Base-by-base conservation (phyloP, 371 early-diverging fungal species). In the Sporodiniella umbellata region DNA sequence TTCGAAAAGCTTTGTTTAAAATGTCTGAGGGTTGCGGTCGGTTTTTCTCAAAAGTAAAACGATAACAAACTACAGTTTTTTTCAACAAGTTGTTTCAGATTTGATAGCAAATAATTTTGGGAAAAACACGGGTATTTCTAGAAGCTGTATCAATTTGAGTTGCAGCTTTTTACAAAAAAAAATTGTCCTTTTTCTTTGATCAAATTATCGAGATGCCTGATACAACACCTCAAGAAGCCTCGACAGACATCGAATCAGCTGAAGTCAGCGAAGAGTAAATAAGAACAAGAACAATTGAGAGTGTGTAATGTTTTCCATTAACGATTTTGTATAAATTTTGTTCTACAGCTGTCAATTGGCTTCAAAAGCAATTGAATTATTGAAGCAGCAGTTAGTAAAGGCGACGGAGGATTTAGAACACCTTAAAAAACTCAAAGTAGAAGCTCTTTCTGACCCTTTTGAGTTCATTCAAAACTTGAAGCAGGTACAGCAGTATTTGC, bases 371-470 rank as follows among this genome's bases (percentile, higher is more conserved):
- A 38, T 77, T 7, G 55, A 66, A 25, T 51, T 77, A 5, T 56
- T 77, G 8, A 66, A 57, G 15, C 64, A 58, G 12, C 83, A 83
- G 45, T 53, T 80, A 14, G 50, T 59, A 28, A 70, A 66, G 53
- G 79, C 79, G 0, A 66, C 60, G 0, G 59, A 71, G 28, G 79
- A 80, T 56, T 42, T 83, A 3, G 52, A 66, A 24, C 54, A 59
- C 2, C 51, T 83, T 15, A 49, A 68, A 23, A 50, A 46, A 7
- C 51, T 83, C 12, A 83, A 83, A 45, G 50, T 64, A 30, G 66
- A 66, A 44, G 79, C 80, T 10, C 45, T 79, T 19, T 47, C 59
- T 0, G 70, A 75, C 10, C 83, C 83, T 6, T 69, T 72, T 58
- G 66, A 68, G 12, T 83, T 80, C 55, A 45, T 83, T 28, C 46